Percentiles rank a stretch among this genome's conserved stretches.
Evolutionary conservation across 805 yeast species (phyloP).

Genomic region (Scheffersomyces lignosus): DNA sequence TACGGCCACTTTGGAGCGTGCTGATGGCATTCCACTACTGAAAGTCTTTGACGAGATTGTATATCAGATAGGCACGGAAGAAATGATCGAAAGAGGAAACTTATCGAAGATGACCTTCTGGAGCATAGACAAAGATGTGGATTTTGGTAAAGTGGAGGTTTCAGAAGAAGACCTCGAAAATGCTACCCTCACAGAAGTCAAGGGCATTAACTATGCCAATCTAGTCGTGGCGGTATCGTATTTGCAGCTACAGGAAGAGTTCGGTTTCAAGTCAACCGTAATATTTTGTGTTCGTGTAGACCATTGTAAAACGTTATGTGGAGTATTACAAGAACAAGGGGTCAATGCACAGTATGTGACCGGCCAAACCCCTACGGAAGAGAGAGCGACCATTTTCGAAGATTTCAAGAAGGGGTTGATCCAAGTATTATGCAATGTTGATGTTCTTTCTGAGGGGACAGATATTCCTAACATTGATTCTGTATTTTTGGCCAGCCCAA

Average conservation of each 20-base stretch:
- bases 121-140: constrained; percentile 50
- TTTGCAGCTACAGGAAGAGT: constrained; percentile 32
- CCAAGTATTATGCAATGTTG: constrained; percentile 81
- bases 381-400: constrained; percentile 51
- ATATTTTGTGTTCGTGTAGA: constrained; percentile 75
- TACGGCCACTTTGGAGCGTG: constrained; percentile 81
- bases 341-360: constrained; percentile 72
- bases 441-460: constrained; percentile 91
- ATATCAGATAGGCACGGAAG: constrained; percentile 61
- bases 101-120: constrained; percentile 69
- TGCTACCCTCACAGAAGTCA: constrained; percentile 49
- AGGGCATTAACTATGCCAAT: constrained; percentile 57
- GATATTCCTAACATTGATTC: constrained; percentile 90
- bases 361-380: constrained; percentile 56
- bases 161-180: constrained; percentile 55
- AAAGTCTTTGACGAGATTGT: constrained; percentile 70
- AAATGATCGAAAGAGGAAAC: constrained; percentile 69
- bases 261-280: constrained; percentile 58
- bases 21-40: constrained; percentile 64
- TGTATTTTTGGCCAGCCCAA: constrained; percentile 75
- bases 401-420: constrained; percentile 65
- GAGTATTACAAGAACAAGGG: constrained; percentile 55
- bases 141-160: constrained; percentile 34
- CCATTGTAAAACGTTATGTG: constrained; percentile 60
- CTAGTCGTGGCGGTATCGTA: constrained; percentile 57